Conservation (phyloP, 495 filamentous ascomycete genomes). For the Annulohypoxylon nitens region DNA sequence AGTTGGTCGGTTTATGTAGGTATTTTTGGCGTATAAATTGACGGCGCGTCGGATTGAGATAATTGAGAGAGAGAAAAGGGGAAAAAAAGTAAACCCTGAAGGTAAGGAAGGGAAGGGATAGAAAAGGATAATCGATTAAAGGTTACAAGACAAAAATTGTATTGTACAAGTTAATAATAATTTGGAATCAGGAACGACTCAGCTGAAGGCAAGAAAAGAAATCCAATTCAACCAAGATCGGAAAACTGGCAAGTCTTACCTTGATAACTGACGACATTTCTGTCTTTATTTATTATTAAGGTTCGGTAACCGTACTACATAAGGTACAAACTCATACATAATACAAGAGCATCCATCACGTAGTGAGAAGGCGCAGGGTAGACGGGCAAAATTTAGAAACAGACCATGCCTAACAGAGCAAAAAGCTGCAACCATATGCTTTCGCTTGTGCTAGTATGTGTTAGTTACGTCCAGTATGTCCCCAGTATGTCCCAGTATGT, state of each 20-base stretch:
- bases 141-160: conserved; percentile 15
- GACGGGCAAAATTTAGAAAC: conserved; percentile 41
- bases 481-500: background rate
- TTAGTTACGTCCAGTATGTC: no score
- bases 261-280: conserved; percentile 43
- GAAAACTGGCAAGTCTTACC: conserved; percentile 40
- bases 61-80: background rate
- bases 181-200: conserved; percentile 29
- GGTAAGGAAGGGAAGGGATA: conserved; percentile 13
- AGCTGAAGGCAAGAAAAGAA: conserved; percentile 18
- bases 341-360: background rate
- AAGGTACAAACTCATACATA: conserved; percentile 21
- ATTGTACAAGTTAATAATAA: conserved; percentile 25
- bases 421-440: conserved; percentile 16
- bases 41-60: background rate
- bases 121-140: conserved; percentile 6
- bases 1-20: background rate
- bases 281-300: conserved; percentile 39
- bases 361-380: conserved; percentile 15
- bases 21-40: background rate
- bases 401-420: conserved; percentile 24
- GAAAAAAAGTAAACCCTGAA: background rate
- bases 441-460: conserved; percentile 16
- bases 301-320: conserved; percentile 34
- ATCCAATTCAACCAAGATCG: conserved; percentile 24